Conservation (phyloP, 768 basidiomycete genomes). For the Xerocomellus chrysenteron region DNA sequence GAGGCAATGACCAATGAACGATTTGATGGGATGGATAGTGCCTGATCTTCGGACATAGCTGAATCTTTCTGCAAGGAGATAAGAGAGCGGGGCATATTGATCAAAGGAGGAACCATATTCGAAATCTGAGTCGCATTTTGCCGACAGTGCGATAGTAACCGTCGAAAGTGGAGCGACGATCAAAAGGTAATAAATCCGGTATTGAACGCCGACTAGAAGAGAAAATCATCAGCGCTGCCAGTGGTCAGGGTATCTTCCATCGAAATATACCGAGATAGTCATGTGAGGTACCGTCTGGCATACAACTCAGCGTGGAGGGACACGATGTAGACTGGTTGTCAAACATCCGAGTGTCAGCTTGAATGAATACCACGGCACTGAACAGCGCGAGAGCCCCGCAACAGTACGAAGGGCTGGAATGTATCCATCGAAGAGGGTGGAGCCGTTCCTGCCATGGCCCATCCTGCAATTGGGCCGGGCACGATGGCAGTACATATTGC, state of each 20-base stretch:
- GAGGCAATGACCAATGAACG: neutral
- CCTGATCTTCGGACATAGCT: neutral
- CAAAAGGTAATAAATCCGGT: neutral
- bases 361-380: neutral
- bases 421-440: no score
- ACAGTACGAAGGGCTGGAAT: neutral
- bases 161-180: conserved; percentile 6
- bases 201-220: neutral
- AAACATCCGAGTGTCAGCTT: conserved; percentile 22
- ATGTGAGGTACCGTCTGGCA: conserved; percentile 30
- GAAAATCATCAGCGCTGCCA: neutral
- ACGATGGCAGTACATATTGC: no score
- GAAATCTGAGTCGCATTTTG: neutral
- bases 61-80: neutral
- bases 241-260: conserved; percentile 26
- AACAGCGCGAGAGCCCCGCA: neutral
- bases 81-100: neutral
- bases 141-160: neutral
- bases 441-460: no score
- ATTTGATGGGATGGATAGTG: neutral
- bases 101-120: neutral
- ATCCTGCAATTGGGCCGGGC: no score
- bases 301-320: conserved; percentile 30
- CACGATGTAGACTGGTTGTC: conserved; percentile 29
- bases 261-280: conserved; percentile 26